Evolutionary conservation across 1,139 yeast genomes (phyloP).

Genomic region (Candida sojae): DNA sequence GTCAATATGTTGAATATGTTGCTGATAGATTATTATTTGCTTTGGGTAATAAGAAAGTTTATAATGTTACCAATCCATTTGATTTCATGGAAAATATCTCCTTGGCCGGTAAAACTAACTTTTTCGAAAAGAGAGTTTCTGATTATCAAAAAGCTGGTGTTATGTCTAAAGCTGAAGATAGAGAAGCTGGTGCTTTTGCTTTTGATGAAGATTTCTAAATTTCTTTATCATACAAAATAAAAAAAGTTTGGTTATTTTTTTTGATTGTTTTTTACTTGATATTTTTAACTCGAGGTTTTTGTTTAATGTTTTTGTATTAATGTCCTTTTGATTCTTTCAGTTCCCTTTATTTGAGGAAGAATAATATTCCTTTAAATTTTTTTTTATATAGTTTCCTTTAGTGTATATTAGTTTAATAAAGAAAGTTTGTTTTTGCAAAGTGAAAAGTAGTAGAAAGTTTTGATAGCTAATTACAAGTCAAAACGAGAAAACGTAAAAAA

Average conservation of each 20-base stretch:
- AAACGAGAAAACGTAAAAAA: background rate
- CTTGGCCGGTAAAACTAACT: constrained; percentile 96
- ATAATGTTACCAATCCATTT: constrained; percentile 90
- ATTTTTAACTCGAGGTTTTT: background rate
- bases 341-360: background rate
- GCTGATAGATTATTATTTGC: constrained; percentile 93
- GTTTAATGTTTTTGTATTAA: background rate
- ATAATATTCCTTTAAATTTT: background rate
- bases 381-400: background rate
- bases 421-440: background rate
- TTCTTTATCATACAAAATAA: background rate
- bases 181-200: constrained; percentile 36
- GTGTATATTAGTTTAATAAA: constrained; percentile 5
- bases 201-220: constrained; percentile 51
- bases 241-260: background rate
- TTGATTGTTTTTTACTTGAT: background rate
- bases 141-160: constrained; percentile 99
- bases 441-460: too few species aligned
- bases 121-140: constrained; percentile 97
- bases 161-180: constrained; percentile 57
- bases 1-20: constrained; percentile 95
- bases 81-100: constrained; percentile 99
- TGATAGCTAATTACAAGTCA: background rate
- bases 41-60: constrained; percentile 85
- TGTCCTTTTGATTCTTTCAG: background rate